Evolutionary conservation across 2,329 filamentous ascomycete genomes (phyloP).

Genomic region (Pseudogymnoascus destructans): DNA sequence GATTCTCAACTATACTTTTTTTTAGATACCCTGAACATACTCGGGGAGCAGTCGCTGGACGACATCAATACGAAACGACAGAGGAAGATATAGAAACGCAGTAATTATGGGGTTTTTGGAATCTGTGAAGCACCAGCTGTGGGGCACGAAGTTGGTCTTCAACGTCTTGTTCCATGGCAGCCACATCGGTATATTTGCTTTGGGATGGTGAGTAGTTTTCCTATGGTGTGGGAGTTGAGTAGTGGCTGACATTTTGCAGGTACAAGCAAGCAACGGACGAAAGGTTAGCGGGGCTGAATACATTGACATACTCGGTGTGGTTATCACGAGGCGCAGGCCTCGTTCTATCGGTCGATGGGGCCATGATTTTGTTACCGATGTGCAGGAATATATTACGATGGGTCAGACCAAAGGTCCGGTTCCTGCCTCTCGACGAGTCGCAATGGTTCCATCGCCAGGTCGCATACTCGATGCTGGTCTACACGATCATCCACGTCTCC

Average conservation of each 20-base stretch:
- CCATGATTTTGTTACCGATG: constrained; percentile 85
- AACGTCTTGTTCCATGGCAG: constrained; percentile 69
- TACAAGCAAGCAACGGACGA: constrained; percentile 59
- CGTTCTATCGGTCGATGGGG: constrained; percentile 68
- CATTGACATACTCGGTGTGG: constrained; percentile 81
- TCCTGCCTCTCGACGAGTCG: constrained; percentile 88
- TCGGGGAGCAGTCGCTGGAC: constrained; percentile 21
- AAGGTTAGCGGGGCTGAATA: constrained; percentile 65
- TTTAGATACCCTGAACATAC: constrained; percentile 7
- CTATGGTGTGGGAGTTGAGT: constrained; percentile 18
- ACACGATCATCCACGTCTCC: constrained; percentile 61
- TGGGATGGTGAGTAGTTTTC: constrained; percentile 55
- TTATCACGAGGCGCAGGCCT: constrained; percentile 87
- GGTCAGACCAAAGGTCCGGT: constrained; percentile 74
- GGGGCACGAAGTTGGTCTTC: constrained; percentile 59
- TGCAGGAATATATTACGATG: constrained; percentile 80
- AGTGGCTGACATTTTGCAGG: constrained; percentile 36
- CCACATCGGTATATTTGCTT: constrained; percentile 66
- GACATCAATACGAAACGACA: constrained; percentile 16
- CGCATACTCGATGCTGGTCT: constrained; percentile 78
- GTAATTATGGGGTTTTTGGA: constrained; percentile 20
- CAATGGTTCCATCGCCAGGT: constrained; percentile 94
- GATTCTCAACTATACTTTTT: constrained; percentile 16
- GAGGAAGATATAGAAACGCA: constrained; percentile 11
- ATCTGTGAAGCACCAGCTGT: constrained; percentile 49